Evolutionary conservation across 163 green algal species (phyloP).

Genomic region (Coccomyxa subellipsoidea): DNA sequence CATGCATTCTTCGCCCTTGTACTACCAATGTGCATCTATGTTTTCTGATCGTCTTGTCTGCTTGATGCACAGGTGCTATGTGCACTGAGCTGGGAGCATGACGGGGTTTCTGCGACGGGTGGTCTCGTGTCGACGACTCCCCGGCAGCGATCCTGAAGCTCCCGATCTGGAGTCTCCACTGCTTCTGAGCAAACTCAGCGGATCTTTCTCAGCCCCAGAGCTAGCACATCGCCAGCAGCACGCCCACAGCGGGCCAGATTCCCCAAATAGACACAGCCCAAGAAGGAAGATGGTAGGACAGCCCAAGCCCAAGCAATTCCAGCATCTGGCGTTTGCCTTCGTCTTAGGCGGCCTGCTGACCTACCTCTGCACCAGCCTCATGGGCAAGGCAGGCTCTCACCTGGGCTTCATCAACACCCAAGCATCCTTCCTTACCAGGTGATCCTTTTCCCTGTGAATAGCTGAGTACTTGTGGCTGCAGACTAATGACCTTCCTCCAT

Average conservation of each 20-base stretch:
- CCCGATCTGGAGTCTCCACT: neutral
- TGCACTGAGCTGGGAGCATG: neutral
- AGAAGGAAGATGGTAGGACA: neutral
- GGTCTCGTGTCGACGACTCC: neutral
- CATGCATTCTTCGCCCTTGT: neutral
- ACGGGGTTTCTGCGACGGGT: neutral
- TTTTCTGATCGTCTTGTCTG: neutral
- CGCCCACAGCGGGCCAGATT: neutral
- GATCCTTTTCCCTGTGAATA: neutral
- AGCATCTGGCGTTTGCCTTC: neutral
- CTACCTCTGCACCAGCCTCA: neutral
- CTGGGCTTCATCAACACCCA: neutral
- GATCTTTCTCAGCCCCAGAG: neutral
- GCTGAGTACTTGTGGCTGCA: too few relatives aligned
- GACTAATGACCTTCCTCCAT: too few relatives aligned
- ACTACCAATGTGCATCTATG: neutral
- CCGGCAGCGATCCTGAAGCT: neutral
- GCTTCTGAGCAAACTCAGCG: neutral
- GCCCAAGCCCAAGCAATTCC: neutral
- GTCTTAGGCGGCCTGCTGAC: neutral
- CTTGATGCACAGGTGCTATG: neutral
- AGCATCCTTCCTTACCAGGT: neutral
- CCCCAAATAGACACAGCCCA: neutral
- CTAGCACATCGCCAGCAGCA: neutral
- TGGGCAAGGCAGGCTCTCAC: neutral